Evolutionary conservation across 768 basidiomycete species (phyloP), one percentile per base, ranked within the genome.

Genomic region (Coprinopsis strossmayeri): DNA sequence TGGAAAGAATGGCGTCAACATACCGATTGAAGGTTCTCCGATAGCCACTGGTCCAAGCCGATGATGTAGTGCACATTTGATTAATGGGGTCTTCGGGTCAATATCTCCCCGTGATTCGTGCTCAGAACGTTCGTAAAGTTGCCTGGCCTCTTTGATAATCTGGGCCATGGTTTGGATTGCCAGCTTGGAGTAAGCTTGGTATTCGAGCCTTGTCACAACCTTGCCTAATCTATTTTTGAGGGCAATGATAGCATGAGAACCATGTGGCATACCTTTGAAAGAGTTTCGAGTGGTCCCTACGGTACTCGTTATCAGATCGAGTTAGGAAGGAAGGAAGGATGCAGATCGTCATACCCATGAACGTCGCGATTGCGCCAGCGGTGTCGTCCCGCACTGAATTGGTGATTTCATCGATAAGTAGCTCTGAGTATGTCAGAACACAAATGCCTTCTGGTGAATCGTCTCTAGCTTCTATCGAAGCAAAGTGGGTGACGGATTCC

Each of bases 111-210:
- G 67, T 43, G 62, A 59, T 48, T 69, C 68, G 55, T 73, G 69
- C 32, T 71, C 63, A n/a, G 77, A 77, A 45, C 64, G 73, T 34
- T 67, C 62, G 50, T 67, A 62, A 28, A 65, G 64, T 45, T 60
- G 50, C 46, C 71, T 74, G 10, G 74, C 74, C 34, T 71, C 62
- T 37, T 63, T 64, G 28, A 87, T 62, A 55, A 89, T 84, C 49
- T 72, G 66, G 21, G 70, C 68, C 71, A 91, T 80, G 15, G 87
- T 88, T 64, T 83, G 87, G 56, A 91, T 79, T 9, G 88, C 86
- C 21, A 91, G 68, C 53, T 79, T 82, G 53, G 82, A 84, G 64
- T 91, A 91, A 5, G 89, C 86, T 64, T 91, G 85, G 59, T 91
- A 91, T 60, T 90, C 87, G 27, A 91, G 64, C 30, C 76, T 77